Base-by-base conservation (phyloP, 129 eudicot genomes). In the Flaveria robusta region DNA sequence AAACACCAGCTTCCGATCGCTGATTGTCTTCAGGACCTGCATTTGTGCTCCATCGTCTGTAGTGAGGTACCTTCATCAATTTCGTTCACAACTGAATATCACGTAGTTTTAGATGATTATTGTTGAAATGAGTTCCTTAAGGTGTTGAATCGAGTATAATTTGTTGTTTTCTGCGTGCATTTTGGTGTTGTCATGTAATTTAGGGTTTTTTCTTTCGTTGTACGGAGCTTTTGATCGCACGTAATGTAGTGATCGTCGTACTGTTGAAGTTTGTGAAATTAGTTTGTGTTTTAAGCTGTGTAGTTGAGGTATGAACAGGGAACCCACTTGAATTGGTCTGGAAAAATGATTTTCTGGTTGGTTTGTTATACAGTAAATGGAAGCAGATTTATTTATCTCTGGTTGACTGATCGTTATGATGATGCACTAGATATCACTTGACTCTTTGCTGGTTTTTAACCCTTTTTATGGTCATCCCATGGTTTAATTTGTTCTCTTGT, bases 191-290 rank as follows among this genome's bases (percentile, higher is more conserved):
- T 31, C 24, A 49, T 12, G 65, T 66, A 47, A 76, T 65, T 49
- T 65, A 76, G 73, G 80, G 80, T 66, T 66, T 64, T 31, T 63
- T 16, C 31, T 43, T 63, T 49, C 31, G 41, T 49, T 65, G 15
- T 50, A 50, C n/a, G 66, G 52, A 49, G 47, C 73, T 65, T 75
- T 65, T 42, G 37, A 66, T 65, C 54, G 52, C 50, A 13, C 15
- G 51, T 47, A 50, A 16, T 4, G 9, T 47, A 76, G 80, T 13
- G 39, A 14, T 20, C 50, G 16, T 64, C 6, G 15, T 75, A 47
- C 65, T n/a, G 42, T n/a, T 24, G 77, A 7, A 18, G 0, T 75
- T 18, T 31, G 20, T 19, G 73, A 50, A 76, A 65, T 29, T 43
- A 14, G 0, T 29, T n/a, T 62, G 66, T 62, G 68, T 62, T 62